phyloP scores from a whole-genome alignment of 768 basidiomycete genomes.

The Paxillus involutus region DNA sequence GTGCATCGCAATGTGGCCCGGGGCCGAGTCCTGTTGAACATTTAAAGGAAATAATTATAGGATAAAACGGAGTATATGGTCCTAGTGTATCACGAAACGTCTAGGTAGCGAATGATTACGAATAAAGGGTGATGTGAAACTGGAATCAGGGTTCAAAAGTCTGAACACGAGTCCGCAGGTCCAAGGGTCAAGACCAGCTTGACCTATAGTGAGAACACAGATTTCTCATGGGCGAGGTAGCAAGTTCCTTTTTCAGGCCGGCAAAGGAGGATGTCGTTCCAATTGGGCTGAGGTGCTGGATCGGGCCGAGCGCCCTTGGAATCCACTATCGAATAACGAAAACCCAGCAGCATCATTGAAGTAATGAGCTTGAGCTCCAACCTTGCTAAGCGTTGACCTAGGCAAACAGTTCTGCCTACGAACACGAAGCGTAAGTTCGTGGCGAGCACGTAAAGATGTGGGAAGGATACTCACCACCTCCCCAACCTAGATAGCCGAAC shows the following conservation, averaged over 20 bases:
- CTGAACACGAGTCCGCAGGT: slow-evolving; percentile 11
- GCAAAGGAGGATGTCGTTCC: slow-evolving; percentile 76
- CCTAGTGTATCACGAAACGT: not conserved
- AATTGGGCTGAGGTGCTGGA: slow-evolving; percentile 61
- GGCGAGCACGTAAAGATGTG: slow-evolving; percentile 17
- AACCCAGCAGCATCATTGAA: slow-evolving; percentile 66
- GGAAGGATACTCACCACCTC: slow-evolving; percentile 57
- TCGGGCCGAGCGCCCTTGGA: slow-evolving; percentile 43
- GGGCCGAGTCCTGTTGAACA: slow-evolving; percentile 10
- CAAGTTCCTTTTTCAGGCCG: slow-evolving; percentile 57
- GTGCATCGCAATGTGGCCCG: slow-evolving; percentile 15
- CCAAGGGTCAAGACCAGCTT: slow-evolving; percentile 26
- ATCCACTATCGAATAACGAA: slow-evolving; percentile 60
- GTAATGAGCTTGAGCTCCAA: slow-evolving; percentile 71
- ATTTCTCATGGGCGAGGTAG: slow-evolving; percentile 46
- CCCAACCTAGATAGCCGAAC: slow-evolving; percentile 75
- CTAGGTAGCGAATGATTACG: slow-evolving; percentile 13
- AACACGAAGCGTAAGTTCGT: slow-evolving; percentile 8
- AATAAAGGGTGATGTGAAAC: slow-evolving; percentile 3
- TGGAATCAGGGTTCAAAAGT: slow-evolving; percentile 6
- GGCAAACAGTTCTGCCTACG: slow-evolving; percentile 66
- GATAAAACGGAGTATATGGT: slow-evolving; percentile 10
- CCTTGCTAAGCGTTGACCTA: slow-evolving; percentile 74
- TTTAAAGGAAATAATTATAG: slow-evolving; percentile 20
- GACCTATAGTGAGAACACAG: slow-evolving; percentile 20